These are phyloP conservation scores for Suillus plorans DNA, from an alignment of 768 basidiomycete genomes.

Conservation along the genomic window DNA sequence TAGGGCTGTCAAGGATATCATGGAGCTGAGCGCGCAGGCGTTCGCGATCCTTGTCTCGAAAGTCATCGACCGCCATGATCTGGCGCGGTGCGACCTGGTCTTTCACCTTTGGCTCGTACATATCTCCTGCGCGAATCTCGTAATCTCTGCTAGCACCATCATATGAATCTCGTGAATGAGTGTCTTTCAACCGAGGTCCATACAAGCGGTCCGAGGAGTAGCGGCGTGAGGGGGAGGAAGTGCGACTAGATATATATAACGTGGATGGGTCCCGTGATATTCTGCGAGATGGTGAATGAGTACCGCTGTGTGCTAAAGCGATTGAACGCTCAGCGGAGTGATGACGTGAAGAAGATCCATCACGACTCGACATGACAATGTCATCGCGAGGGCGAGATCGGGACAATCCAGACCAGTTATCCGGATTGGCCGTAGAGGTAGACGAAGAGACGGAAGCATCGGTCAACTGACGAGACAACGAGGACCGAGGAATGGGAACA, in stretches of 20 bases:
- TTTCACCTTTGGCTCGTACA: conserved; percentile 22
- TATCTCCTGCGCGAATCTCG: conserved; percentile 22
- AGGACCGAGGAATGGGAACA: conserved; percentile 28
- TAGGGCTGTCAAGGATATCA: conserved; percentile 46
- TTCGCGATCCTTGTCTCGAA: conserved; percentile 28
- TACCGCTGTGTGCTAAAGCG: conserved; percentile 27
- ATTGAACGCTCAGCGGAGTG: conserved; percentile 22
- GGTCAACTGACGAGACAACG: conserved; percentile 10
- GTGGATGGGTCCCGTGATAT: conserved; percentile 15
- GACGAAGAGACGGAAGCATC: background rate
- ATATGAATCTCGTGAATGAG: conserved; percentile 18
- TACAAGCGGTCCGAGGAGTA: conserved; percentile 23
- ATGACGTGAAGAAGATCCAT: conserved; percentile 28
- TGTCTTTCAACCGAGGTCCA: conserved; percentile 25
- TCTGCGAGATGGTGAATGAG: conserved; percentile 23
- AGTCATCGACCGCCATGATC: conserved; percentile 25
- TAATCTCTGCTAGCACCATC: conserved; percentile 22
- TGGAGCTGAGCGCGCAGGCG: conserved; percentile 36
- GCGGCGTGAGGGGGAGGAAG: conserved; percentile 27
- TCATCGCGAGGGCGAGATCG: conserved; percentile 23
- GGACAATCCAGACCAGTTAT: conserved; percentile 8
- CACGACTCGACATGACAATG: conserved; percentile 8
- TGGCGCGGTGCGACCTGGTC: conserved; percentile 24
- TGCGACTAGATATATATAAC: conserved; percentile 27
- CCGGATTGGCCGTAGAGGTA: background rate